phyloP scores from a whole-genome alignment of 148 eudicot genomes.

The Oxyria digyna region DNA sequence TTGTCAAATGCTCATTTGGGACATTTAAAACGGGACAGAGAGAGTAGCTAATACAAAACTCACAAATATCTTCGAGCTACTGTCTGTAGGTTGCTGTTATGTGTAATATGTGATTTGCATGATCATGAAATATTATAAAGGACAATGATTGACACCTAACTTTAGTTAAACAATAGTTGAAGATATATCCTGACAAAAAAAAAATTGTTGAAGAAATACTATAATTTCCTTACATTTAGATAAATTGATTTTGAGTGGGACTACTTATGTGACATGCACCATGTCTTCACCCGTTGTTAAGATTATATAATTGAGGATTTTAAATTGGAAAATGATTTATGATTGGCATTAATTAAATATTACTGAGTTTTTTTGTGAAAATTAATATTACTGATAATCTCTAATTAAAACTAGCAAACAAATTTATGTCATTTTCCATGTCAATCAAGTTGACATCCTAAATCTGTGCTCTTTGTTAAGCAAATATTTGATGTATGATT shows the following conservation, averaged over 20 bases:
- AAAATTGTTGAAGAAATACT: neutral
- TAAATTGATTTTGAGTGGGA: neutral
- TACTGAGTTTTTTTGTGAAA: too few species aligned
- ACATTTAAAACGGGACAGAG: too few species aligned
- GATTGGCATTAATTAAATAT: too few species aligned
- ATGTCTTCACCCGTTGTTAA: neutral
- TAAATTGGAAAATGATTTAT: too few species aligned
- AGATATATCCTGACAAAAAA: neutral
- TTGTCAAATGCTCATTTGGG: too few species aligned
- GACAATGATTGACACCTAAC: neutral
- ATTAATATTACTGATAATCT: too few species aligned
- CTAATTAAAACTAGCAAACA: too few species aligned
- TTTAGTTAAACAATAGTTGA: neutral
- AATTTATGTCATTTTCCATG: too few species aligned
- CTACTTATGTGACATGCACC: neutral
- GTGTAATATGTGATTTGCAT: neutral
- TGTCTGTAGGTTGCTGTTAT: neutral
- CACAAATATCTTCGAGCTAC: neutral
- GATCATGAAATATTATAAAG: neutral
- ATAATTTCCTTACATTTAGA: neutral
- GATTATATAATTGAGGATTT: too few species aligned
- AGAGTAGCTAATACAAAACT: neutral
- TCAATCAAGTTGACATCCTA: too few species aligned
- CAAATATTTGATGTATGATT: too few species aligned
- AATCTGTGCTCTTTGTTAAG: too few species aligned